phyloP scores from a whole-genome alignment of 2,329 filamentous ascomycete species.

The Colletotrichum cordylinicola region DNA sequence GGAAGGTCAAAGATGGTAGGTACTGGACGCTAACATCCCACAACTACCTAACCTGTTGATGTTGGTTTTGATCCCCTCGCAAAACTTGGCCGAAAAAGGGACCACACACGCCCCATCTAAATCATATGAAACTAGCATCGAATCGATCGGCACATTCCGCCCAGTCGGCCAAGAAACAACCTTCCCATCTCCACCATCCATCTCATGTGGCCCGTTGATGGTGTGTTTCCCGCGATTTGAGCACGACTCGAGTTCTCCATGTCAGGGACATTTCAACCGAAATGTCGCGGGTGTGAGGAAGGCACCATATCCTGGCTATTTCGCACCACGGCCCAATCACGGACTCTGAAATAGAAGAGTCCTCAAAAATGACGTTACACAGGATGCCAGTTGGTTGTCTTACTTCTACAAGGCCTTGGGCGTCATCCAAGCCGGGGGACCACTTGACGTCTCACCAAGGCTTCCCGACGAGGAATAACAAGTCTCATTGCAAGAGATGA shows the following conservation, averaged over 20 bases:
- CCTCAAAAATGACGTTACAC: background rate
- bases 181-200: background rate
- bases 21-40: background rate
- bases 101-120: background rate
- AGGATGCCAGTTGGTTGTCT: background rate
- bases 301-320: background rate
- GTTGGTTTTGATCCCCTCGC: background rate
- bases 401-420: background rate
- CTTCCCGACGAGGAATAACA: background rate
- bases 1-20: background rate
- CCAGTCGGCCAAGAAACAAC: background rate
- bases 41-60: background rate
- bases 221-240: background rate
- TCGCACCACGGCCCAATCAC: background rate
- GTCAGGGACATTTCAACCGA: background rate
- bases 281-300: background rate
- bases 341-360: background rate
- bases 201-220: background rate
- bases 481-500: background rate
- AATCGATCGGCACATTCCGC: background rate
- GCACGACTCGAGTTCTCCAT: background rate
- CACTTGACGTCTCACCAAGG: background rate
- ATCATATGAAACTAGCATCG: background rate
- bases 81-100: background rate
- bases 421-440: background rate